Evolutionary conservation across 164 flowering plant species (phyloP).

Genomic region (Stephania japonica): DNA sequence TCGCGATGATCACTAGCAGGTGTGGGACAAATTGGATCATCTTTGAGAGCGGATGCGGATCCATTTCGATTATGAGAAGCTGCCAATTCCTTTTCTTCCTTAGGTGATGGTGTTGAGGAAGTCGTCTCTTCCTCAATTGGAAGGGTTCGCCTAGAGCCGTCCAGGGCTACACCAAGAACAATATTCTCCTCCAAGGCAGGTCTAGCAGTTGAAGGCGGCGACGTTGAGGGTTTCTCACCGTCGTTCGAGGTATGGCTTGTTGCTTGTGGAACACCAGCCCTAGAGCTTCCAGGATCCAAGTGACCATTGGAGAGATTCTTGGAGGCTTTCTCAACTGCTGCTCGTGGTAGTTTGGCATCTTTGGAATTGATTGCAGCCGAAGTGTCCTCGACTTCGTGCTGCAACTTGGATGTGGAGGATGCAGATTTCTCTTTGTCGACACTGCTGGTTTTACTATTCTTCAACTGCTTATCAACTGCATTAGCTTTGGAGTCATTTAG

Average conservation of each 20-base stretch:
- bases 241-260: conserved; percentile 28
- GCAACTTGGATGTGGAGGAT: conserved; percentile 12
- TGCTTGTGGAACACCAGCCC: conserved; percentile 15
- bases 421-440: not conserved
- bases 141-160: conserved; percentile 65
- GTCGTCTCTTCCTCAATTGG: conserved; percentile 75
- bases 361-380: conserved; percentile 12
- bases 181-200: conserved; percentile 61
- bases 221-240: conserved; percentile 22
- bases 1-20: conserved; percentile 29
- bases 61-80: conserved; percentile 34
- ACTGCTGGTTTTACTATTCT: conserved; percentile 16
- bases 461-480: conserved; percentile 19
- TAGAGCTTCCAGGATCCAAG: conserved; percentile 11
- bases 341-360: conserved; percentile 7
- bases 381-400: conserved; percentile 15
- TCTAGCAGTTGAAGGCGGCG: conserved; percentile 22
- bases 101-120: conserved; percentile 20
- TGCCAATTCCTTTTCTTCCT: conserved; percentile 52
- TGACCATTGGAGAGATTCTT: not conserved
- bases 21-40: conserved; percentile 24
- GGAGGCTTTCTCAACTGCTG: conserved; percentile 18
- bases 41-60: conserved; percentile 31
- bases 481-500: conserved; percentile 19
- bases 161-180: conserved; percentile 70